Evolutionary conservation across 1,284 basidiomycete species (phyloP).

Genomic region (Cystobasidium slooffiae): DNA sequence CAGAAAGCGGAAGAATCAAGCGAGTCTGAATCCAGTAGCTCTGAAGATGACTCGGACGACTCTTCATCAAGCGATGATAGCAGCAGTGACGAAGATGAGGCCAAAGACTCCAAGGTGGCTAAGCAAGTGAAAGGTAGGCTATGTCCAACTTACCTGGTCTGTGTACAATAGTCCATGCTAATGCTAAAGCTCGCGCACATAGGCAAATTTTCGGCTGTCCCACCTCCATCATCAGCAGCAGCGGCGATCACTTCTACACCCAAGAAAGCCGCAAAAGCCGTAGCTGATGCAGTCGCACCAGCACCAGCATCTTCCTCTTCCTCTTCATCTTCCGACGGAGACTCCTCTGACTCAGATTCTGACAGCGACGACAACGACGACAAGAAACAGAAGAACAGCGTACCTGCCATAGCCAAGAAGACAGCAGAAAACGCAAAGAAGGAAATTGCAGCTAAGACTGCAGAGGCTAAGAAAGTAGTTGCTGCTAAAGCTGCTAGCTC

Average conservation of each 20-base stretch:
- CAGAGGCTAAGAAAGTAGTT: not conserved
- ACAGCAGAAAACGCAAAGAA: not conserved
- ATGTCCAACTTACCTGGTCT: no score
- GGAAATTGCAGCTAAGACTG: no score
- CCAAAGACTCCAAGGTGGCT: not conserved
- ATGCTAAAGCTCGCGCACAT: not conserved
- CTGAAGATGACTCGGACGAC: not conserved
- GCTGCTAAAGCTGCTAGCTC: not conserved
- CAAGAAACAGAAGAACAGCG: not conserved
- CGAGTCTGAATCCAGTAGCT: constrained; percentile 19
- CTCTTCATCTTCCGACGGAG: constrained; percentile 41
- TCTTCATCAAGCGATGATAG: constrained; percentile 7
- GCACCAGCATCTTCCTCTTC: constrained; percentile 46
- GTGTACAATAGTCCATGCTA: no score
- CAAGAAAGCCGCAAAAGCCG: constrained; percentile 43
- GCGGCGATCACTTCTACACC: constrained; percentile 46
- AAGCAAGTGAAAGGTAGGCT: not conserved
- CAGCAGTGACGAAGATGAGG: constrained; percentile 15
- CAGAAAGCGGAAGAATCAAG: not conserved
- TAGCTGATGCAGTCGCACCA: constrained; percentile 34
- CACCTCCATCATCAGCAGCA: constrained; percentile 1
- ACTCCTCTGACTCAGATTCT: constrained; percentile 43
- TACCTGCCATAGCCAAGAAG: constrained; percentile 28
- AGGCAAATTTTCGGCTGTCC: constrained; percentile 19
- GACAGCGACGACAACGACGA: constrained; percentile 43